phyloP scores from a whole-genome alignment of 2,329 filamentous ascomycete species.

The Epichloe brachyelytri region DNA sequence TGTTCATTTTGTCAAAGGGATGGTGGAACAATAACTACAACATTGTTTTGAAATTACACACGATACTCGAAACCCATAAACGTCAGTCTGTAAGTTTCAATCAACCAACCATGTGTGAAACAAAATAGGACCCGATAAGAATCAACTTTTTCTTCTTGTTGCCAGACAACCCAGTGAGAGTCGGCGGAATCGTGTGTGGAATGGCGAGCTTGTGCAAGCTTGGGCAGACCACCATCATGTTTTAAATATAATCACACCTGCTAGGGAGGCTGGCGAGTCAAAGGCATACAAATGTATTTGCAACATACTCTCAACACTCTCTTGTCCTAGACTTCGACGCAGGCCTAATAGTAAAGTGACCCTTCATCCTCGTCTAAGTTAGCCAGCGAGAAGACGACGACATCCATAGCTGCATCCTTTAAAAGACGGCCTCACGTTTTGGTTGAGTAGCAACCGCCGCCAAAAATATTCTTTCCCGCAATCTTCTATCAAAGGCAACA shows the following conservation, averaged over 20 bases:
- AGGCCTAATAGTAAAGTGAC: not conserved
- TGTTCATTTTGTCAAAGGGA: not conserved
- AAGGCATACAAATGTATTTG: not conserved
- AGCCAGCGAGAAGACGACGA: not conserved
- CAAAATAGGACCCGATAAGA: no score
- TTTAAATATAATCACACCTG: no score
- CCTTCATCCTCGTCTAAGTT: not conserved
- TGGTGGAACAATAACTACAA: no score
- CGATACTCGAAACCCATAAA: no score
- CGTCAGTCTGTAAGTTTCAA: no score
- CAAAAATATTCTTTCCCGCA: not conserved
- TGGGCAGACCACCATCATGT: no score
- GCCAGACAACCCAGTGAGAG: no score
- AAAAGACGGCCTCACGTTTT: not conserved
- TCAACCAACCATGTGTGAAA: no score
- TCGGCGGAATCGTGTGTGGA: no score
- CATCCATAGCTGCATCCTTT: conserved; percentile 3
- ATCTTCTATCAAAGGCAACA: not conserved
- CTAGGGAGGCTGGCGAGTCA: not conserved
- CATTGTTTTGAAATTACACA: no score
- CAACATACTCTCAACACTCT: not conserved
- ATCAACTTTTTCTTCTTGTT: no score
- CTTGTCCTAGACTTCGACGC: not conserved
- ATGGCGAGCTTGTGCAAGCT: no score
- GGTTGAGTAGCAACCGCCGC: not conserved